Conservation (phyloP, 768 basidiomycete genomes). For the Trametes sanguinea region DNA sequence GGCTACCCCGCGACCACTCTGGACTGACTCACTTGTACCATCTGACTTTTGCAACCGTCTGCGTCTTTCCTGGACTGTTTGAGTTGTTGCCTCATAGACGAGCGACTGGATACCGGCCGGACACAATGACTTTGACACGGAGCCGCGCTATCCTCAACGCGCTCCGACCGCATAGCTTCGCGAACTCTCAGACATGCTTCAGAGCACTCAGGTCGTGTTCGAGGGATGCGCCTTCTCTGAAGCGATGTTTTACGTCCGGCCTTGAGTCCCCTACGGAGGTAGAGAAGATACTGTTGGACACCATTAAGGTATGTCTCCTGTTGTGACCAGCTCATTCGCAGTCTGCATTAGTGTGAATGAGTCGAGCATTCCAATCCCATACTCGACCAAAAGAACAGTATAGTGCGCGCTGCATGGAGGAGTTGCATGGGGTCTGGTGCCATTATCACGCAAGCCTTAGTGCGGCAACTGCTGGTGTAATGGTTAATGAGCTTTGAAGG, state of each 20-base stretch:
- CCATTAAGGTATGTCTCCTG: constrained; percentile 59
- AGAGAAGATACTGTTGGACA: constrained; percentile 69
- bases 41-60: neutral
- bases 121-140: constrained; percentile 18
- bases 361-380: no score
- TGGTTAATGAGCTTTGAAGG: no score
- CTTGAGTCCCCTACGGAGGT: constrained; percentile 31
- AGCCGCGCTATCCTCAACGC: constrained; percentile 5
- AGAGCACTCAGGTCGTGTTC: neutral
- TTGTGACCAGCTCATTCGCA: neutral
- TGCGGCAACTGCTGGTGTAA: no score
- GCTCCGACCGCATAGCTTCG: neutral
- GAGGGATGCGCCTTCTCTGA: neutral
- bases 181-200: neutral
- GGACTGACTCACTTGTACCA: constrained; percentile 7
- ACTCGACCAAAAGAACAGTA: no score
- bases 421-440: no score
- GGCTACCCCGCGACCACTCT: neutral
- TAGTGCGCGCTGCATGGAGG: no score
- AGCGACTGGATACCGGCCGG: neutral
- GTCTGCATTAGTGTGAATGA: neutral
- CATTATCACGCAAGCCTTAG: no score
- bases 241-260: constrained; percentile 4
- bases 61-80: neutral
- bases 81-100: neutral